Evolutionary conservation across 1,139 yeast species (phyloP).

Genomic region (Geotrichum aggregatum): DNA sequence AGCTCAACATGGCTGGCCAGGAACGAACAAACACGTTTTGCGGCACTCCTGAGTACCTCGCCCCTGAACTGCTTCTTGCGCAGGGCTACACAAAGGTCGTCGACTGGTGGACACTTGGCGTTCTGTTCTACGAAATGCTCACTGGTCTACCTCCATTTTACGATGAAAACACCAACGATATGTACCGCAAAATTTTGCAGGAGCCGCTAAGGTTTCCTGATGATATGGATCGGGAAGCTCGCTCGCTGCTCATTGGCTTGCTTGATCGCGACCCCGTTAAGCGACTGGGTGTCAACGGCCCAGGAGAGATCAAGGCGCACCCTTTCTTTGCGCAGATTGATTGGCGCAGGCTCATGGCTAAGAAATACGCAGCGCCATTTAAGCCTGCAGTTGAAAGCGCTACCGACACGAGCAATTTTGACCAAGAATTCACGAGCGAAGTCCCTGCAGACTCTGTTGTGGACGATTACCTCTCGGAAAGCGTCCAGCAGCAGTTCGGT

Average conservation of each 20-base stretch:
- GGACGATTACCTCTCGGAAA: constrained; percentile 69
- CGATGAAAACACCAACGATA: constrained; percentile 84
- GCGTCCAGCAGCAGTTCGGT: constrained; percentile 94
- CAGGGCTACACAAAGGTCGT: constrained; percentile 94
- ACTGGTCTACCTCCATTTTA: constrained; percentile 95
- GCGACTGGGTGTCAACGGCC: constrained; percentile 75
- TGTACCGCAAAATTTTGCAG: constrained; percentile 89
- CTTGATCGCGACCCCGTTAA: constrained; percentile 80
- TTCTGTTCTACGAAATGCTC: constrained; percentile 90
- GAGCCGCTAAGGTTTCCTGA: constrained; percentile 86
- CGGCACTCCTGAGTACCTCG: constrained; percentile 94
- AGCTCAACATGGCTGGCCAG: constrained; percentile 82
- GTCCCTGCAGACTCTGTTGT: constrained; percentile 95
- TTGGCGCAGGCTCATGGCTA: constrained; percentile 78
- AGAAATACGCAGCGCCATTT: constrained; percentile 92
- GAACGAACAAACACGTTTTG: constrained; percentile 92
- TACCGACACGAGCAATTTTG: constrained; percentile 88
- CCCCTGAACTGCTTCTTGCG: constrained; percentile 86
- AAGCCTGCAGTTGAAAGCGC: constrained; percentile 87
- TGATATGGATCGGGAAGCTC: constrained; percentile 83
- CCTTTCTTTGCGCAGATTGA: constrained; percentile 86
- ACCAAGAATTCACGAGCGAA: constrained; percentile 86
- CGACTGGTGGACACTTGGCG: constrained; percentile 99
- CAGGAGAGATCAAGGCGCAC: constrained; percentile 78
- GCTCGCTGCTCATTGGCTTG: constrained; percentile 69